Evolutionary conservation across 176 grass and related monocot genomes (phyloP).

Genomic region (Dendrocalamus sinicus): DNA sequence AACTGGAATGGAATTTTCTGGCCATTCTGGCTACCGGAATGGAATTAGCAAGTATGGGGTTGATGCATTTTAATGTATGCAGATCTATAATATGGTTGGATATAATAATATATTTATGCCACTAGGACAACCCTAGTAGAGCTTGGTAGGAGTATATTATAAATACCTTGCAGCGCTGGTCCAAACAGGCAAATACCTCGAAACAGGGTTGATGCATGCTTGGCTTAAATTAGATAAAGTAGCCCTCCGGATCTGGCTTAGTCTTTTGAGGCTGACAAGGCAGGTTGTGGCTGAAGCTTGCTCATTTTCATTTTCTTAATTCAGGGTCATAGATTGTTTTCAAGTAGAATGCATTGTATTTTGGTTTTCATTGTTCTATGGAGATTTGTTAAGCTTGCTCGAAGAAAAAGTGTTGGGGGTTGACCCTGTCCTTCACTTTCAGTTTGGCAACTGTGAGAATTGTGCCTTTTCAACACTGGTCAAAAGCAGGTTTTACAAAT

Average conservation of each 20-base stretch:
- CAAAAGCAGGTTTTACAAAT: neutral
- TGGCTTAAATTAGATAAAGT: slow-evolving; percentile 16
- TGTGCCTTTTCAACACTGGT: neutral
- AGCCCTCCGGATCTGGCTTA: neutral
- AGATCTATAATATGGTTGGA: neutral
- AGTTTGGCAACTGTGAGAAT: neutral
- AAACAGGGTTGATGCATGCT: neutral
- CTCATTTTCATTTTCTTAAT: neutral
- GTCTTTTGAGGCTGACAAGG: neutral
- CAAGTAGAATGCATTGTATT: neutral
- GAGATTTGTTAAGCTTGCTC: neutral
- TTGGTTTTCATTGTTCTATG: neutral
- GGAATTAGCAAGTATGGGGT: neutral
- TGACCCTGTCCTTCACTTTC: neutral
- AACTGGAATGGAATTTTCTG: neutral
- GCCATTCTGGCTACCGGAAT: neutral
- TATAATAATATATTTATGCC: slow-evolving; percentile 11
- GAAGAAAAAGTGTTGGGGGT: no score
- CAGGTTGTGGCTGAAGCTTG: neutral
- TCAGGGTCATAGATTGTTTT: neutral
- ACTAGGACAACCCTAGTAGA: neutral
- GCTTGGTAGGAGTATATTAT: slow-evolving; percentile 1
- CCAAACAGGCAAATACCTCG: neutral
- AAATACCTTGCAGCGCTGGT: neutral
- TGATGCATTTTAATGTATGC: neutral